Percentiles rank a stretch among this genome's conserved stretches.
These are phyloP conservation scores for Trichocomaceae sp. DNA, from an alignment of 2,329 filamentous ascomycete genomes.

Conservation along the genomic window DNA sequence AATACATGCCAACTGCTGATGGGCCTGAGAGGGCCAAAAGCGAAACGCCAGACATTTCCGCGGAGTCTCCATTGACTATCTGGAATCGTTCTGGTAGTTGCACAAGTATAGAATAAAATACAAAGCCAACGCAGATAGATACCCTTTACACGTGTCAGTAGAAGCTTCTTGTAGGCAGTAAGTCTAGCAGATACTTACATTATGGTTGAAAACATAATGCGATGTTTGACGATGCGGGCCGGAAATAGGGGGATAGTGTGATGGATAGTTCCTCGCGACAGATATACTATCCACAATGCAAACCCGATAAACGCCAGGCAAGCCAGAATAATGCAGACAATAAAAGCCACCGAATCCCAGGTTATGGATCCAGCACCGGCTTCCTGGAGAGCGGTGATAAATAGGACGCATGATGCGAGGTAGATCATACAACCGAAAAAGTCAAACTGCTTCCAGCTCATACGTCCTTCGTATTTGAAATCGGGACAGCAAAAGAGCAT, in stretches of 20 bases:
- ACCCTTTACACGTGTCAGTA: not conserved
- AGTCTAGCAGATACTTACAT: not conserved
- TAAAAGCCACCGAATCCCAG: not conserved
- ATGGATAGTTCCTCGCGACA: not conserved
- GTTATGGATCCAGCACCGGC: not conserved
- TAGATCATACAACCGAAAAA: conserved; percentile 24
- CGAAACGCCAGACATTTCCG: not conserved
- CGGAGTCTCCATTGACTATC: conserved; percentile 1
- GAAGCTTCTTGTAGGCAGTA: not conserved
- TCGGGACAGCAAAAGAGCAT: conserved; percentile 22
- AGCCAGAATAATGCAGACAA: not conserved
- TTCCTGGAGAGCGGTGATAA: conserved; percentile 1
- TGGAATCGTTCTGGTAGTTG: conserved; percentile 4
- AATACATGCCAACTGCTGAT: not conserved
- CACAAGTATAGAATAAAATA: not conserved
- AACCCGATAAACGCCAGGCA: not conserved
- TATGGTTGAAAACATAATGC: not conserved
- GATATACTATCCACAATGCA: not conserved
- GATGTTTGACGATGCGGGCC: conserved; percentile 1
- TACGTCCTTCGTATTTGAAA: conserved; percentile 6
- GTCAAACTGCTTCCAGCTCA: conserved; percentile 20
- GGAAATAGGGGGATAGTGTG: not conserved
- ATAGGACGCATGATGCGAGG: not conserved
- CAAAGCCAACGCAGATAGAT: conserved; percentile 1
- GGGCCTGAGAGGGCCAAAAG: not conserved